phyloP scores from a whole-genome alignment of 2,329 filamentous ascomycete genomes.

The Diaporthe humulicola region DNA sequence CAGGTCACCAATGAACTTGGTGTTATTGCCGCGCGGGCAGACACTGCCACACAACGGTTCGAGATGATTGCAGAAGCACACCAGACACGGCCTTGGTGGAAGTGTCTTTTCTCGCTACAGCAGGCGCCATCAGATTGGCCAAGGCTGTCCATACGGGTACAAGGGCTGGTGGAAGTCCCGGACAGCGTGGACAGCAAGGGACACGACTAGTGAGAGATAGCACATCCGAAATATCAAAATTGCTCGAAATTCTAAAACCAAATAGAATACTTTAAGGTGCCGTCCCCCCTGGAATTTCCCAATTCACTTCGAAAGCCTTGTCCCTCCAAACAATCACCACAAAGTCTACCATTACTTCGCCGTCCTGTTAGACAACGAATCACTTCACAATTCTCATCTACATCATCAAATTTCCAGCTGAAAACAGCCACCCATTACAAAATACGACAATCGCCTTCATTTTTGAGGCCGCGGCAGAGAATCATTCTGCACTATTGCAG shows the following conservation, averaged over 20 bases:
- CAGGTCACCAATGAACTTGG: background rate
- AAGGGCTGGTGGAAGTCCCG: background rate
- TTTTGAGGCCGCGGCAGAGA: background rate
- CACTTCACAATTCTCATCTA: background rate
- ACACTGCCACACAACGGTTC: background rate
- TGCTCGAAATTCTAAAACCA: background rate
- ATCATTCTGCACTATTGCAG: no score
- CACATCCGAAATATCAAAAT: background rate
- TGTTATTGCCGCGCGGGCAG: background rate
- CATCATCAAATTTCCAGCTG: background rate
- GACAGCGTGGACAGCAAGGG: background rate
- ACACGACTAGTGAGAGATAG: background rate
- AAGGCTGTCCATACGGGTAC: background rate
- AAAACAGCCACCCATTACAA: no score
- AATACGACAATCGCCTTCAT: background rate
- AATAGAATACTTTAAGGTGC: background rate
- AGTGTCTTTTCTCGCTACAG: no score
- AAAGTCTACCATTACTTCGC: no score
- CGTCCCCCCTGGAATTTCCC: fast-evolving
- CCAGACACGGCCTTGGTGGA: background rate
- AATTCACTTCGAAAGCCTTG: background rate
- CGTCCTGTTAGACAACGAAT: background rate
- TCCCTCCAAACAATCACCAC: background rate
- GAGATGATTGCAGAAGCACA: background rate
- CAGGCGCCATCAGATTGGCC: no score